Conservation (phyloP, 331 rosid species). For the Erythrophleum ivorense region DNA sequence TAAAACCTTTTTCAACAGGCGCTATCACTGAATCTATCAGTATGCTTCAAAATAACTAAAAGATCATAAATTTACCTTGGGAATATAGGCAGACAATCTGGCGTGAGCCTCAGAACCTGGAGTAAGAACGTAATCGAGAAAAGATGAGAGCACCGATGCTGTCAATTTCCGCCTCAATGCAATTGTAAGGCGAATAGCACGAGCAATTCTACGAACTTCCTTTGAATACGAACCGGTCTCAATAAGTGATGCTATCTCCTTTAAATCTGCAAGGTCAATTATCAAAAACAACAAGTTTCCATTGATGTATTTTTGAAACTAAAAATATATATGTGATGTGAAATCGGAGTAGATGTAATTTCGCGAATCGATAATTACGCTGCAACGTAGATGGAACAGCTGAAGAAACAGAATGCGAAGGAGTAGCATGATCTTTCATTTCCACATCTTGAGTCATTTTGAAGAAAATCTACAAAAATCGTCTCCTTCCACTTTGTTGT, state of each 20-base stretch:
- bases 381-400: slow-evolving; percentile 59
- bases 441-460: slow-evolving; percentile 66
- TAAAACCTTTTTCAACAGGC: background rate
- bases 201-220: slow-evolving; percentile 67
- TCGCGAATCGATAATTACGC: slow-evolving; percentile 39
- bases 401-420: slow-evolving; percentile 53
- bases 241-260: slow-evolving; percentile 61
- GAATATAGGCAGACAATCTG: slow-evolving; percentile 67
- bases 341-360: slow-evolving; percentile 17
- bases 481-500: background rate
- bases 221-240: slow-evolving; percentile 66
- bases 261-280: slow-evolving; percentile 47
- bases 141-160: slow-evolving; percentile 56
- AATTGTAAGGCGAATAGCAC: slow-evolving; percentile 66
- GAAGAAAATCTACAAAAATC: slow-evolving; percentile 25
- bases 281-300: background rate
- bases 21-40: slow-evolving; percentile 27
- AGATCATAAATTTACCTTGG: slow-evolving; percentile 61
- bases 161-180: slow-evolving; percentile 60
- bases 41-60: background rate
- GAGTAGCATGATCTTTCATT: slow-evolving; percentile 60
- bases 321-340: background rate
- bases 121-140: slow-evolving; percentile 63
- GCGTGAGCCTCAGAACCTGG: slow-evolving; percentile 74
- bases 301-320: background rate